A percentile compares a stretch with the other conserved stretches of the same genome.
Evolutionary conservation across 306 rosid genomes (phyloP).

Genomic region (Citrullus colocynthis): DNA sequence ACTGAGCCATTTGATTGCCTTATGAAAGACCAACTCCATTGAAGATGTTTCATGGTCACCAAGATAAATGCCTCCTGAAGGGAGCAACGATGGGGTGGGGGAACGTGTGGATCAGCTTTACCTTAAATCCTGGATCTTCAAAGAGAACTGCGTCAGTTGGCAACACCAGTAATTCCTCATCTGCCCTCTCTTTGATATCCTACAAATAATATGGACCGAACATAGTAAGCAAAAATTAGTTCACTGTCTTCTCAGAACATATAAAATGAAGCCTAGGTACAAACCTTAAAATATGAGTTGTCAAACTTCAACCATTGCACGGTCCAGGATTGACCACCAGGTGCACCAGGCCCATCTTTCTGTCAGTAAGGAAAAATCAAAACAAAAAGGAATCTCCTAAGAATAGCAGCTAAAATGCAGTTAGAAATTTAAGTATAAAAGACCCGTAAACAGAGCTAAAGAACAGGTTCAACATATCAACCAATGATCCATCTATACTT

Average conservation of each 20-base stretch:
- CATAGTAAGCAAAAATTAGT: conserved; percentile 16
- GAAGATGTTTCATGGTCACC: neutral
- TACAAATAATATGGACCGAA: conserved; percentile 17
- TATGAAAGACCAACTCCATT: neutral
- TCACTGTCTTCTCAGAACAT: neutral
- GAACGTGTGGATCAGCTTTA: conserved; percentile 7
- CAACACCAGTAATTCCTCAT: conserved; percentile 77
- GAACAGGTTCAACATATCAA: neutral
- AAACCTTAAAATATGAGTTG: conserved; percentile 90
- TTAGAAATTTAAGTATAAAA: neutral
- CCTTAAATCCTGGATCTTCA: conserved; percentile 92
- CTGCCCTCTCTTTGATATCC: conserved; percentile 85
- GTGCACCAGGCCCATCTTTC: conserved; percentile 98
- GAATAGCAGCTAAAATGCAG: neutral
- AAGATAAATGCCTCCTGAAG: neutral
- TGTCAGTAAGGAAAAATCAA: conserved; percentile 20
- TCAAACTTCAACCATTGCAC: conserved; percentile 91
- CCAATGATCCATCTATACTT: neutral
- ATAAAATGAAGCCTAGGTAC: conserved; percentile 4
- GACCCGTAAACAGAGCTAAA: neutral
- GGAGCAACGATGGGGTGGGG: neutral
- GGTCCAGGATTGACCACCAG: conserved; percentile 99
- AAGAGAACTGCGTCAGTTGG: conserved; percentile 93
- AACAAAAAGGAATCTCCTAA: neutral
- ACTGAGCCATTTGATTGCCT: neutral